phyloP scores from a whole-genome alignment of 345 rosid genomes.

The Eutrema yunnanense region DNA sequence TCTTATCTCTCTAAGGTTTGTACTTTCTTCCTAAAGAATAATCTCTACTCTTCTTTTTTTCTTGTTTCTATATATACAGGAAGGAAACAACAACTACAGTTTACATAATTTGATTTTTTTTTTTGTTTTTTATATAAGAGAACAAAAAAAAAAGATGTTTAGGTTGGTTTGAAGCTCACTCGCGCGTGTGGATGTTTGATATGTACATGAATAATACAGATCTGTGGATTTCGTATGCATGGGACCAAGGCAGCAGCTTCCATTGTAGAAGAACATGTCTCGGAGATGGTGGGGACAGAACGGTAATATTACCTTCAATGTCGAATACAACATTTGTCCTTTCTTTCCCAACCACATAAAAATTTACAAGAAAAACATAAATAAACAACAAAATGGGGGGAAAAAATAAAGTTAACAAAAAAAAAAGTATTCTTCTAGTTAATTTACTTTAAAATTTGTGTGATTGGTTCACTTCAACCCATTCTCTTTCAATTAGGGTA shows the following conservation, averaged over 20 bases:
- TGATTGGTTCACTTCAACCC: neutral
- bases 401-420: neutral
- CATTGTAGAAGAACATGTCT: slow-evolving; percentile 18
- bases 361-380: neutral
- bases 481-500: neutral
- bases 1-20: slow-evolving; percentile 18
- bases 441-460: neutral
- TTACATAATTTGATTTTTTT: neutral
- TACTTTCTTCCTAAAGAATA: neutral
- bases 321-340: neutral
- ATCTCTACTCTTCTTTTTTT: neutral
- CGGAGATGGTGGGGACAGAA: neutral
- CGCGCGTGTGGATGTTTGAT: neutral
- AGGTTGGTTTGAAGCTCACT: neutral
- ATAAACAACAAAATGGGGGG: neutral
- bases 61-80: neutral
- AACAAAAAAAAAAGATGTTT: neutral
- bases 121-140: neutral
- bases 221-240: slow-evolving; percentile 16
- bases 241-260: slow-evolving; percentile 29
- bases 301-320: neutral
- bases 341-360: neutral
- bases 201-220: slow-evolving; percentile 9
- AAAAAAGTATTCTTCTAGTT: neutral
- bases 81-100: slow-evolving; percentile 1